phyloP scores from a whole-genome alignment of 495 filamentous ascomycete species.

The Neurospora sp. region DNA sequence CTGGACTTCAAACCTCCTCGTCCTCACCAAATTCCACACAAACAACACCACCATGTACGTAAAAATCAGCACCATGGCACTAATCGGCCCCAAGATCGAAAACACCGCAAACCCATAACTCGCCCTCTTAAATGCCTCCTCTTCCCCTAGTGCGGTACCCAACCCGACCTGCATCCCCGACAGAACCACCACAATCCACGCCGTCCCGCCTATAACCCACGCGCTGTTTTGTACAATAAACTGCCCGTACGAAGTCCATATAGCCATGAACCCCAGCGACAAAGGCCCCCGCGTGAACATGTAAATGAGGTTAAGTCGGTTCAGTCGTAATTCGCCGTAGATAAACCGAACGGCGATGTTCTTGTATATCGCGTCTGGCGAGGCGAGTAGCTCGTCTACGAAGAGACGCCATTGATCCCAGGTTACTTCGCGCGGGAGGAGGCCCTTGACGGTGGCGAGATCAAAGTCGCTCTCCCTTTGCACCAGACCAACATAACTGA shows the following conservation, averaged over 20 bases:
- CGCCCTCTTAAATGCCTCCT: conserved; percentile 29
- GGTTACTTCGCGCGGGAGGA: too few species aligned
- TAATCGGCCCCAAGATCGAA: conserved; percentile 26
- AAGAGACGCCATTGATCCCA: too few species aligned
- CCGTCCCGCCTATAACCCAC: conserved; percentile 26
- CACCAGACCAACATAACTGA: too few species aligned
- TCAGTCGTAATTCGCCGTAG: conserved; percentile 37
- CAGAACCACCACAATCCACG: conserved; percentile 43
- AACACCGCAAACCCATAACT: conserved; percentile 47
- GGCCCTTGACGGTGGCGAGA: too few species aligned
- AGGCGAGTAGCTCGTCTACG: too few species aligned
- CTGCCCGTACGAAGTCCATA: conserved; percentile 22
- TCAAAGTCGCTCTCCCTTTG: too few species aligned
- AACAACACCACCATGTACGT: not conserved
- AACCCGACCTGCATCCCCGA: conserved; percentile 52
- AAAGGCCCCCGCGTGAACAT: conserved; percentile 1
- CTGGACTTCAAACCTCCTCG: not conserved
- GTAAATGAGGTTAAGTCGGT: conserved; percentile 29
- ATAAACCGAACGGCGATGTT: conserved; percentile 28
- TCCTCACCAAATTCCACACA: not conserved
- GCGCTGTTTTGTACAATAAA: conserved; percentile 39
- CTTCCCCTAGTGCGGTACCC: conserved; percentile 13
- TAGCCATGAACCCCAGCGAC: conserved; percentile 13
- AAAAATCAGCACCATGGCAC: not conserved
- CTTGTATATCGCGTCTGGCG: not conserved